phyloP scores from a whole-genome alignment of 768 basidiomycete species.

The Termitomyces sp. region DNA sequence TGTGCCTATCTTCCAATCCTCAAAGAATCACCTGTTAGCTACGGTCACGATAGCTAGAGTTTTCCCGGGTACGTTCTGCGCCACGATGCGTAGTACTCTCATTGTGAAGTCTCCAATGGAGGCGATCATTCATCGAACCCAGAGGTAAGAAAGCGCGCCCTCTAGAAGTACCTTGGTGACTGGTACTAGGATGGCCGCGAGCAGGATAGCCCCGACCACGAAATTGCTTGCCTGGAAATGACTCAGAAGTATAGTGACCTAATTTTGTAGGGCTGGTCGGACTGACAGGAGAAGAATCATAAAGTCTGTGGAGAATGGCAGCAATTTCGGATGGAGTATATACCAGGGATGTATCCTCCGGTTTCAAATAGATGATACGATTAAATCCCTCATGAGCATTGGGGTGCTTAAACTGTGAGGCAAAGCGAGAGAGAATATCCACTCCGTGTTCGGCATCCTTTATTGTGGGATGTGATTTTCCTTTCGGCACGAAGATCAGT shows the following conservation, averaged over 20 bases:
- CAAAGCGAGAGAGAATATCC: constrained; percentile 60
- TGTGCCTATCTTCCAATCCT: not conserved
- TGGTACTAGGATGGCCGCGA: constrained; percentile 17
- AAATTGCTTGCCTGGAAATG: constrained; percentile 14
- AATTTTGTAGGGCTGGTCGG: constrained; percentile 6
- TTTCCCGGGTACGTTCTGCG: not conserved
- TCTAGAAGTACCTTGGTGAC: constrained; percentile 11
- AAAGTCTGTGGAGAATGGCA: constrained; percentile 46
- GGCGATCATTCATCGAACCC: constrained; percentile 1
- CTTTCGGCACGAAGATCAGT: constrained; percentile 28
- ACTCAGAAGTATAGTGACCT: constrained; percentile 10
- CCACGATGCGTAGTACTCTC: constrained; percentile 6
- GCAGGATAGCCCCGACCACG: constrained; percentile 18
- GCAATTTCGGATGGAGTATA: constrained; percentile 50
- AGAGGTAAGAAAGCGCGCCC: constrained; percentile 8
- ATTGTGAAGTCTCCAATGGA: constrained; percentile 1
- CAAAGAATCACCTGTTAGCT: not conserved
- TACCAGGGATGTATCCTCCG: constrained; percentile 31
- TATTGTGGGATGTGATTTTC: constrained; percentile 74
- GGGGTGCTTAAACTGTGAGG: constrained; percentile 53
- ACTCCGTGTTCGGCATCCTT: constrained; percentile 50
- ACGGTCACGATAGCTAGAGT: not conserved
- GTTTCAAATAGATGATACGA: constrained; percentile 43
- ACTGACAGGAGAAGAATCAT: constrained; percentile 32
- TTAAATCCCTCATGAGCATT: constrained; percentile 58